These are phyloP conservation scores for Lipomyces japonicus DNA, from an alignment of 805 yeast genomes.

Conservation along the genomic window DNA sequence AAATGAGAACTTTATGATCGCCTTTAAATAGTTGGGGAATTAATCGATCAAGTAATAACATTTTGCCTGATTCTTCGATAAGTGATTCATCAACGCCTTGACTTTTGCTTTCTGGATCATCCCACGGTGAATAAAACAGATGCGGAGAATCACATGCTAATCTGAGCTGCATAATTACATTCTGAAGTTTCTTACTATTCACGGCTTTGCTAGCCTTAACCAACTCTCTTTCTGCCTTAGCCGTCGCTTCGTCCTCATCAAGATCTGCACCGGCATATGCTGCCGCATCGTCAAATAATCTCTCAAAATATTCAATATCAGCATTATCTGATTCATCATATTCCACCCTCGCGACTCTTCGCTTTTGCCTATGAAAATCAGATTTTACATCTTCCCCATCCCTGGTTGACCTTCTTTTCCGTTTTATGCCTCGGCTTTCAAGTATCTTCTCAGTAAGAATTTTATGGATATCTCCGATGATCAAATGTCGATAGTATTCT, in stretches of 20 bases:
- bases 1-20: constrained; percentile 68
- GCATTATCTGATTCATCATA: not conserved
- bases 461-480: constrained; percentile 41
- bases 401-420: not conserved
- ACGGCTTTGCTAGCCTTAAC: constrained; percentile 37
- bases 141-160: constrained; percentile 84
- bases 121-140: constrained; percentile 75
- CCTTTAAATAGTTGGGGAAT: constrained; percentile 48
- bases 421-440: constrained; percentile 19
- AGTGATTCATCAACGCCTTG: constrained; percentile 42
- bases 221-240: constrained; percentile 2
- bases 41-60: constrained; percentile 65
- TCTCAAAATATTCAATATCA: not conserved
- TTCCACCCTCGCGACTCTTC: not conserved
- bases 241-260: not conserved
- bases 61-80: constrained; percentile 63
- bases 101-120: constrained; percentile 38
- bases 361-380: not conserved
- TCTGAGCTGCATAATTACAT: constrained; percentile 78
- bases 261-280: not conserved
- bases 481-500: constrained; percentile 51
- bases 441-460: constrained; percentile 34
- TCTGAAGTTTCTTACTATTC: constrained; percentile 54
- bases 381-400: not conserved
- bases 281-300: not conserved